Evolutionary conservation across 1,139 yeast genomes (phyloP).

Genomic region (Protomyces inundatus): DNA sequence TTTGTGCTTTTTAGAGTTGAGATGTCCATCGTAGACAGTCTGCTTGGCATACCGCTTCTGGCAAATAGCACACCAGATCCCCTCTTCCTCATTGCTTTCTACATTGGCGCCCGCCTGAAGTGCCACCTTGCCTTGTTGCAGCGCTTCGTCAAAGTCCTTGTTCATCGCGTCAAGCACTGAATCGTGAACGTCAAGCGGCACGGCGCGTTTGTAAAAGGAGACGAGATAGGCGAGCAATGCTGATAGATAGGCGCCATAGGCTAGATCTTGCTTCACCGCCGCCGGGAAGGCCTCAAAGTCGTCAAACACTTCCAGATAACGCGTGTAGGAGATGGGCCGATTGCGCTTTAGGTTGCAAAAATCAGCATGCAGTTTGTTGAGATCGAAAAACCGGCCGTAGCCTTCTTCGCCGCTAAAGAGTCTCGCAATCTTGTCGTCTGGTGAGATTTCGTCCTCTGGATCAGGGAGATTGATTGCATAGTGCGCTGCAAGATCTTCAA

Average conservation of each 20-base stretch:
- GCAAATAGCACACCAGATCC: conserved; percentile 59
- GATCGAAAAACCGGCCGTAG: conserved; percentile 61
- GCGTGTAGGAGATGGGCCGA: conserved; percentile 45
- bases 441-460: conserved; percentile 14
- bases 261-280: conserved; percentile 34
- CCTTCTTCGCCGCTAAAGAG: conserved; percentile 57
- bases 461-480: conserved; percentile 36
- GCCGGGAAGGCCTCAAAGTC: conserved; percentile 39
- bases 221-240: conserved; percentile 47
- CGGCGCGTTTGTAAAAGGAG: conserved; percentile 45
- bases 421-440: conserved; percentile 39
- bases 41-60: conserved; percentile 57
- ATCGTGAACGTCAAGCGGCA: conserved; percentile 50
- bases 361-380: conserved; percentile 47
- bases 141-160: conserved; percentile 39
- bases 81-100: conserved; percentile 15
- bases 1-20: conserved; percentile 71
- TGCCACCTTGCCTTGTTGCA: conserved; percentile 28
- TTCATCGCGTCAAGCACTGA: conserved; percentile 40
- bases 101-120: conserved; percentile 16
- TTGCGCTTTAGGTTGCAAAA: conserved; percentile 47
- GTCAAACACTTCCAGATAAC: conserved; percentile 49
- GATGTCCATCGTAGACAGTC: conserved; percentile 64
- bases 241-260: conserved; percentile 46
- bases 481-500: conserved; percentile 40